Conservation (phyloP, 1,139 yeast genomes). For the Kodamaea anthophila region DNA sequence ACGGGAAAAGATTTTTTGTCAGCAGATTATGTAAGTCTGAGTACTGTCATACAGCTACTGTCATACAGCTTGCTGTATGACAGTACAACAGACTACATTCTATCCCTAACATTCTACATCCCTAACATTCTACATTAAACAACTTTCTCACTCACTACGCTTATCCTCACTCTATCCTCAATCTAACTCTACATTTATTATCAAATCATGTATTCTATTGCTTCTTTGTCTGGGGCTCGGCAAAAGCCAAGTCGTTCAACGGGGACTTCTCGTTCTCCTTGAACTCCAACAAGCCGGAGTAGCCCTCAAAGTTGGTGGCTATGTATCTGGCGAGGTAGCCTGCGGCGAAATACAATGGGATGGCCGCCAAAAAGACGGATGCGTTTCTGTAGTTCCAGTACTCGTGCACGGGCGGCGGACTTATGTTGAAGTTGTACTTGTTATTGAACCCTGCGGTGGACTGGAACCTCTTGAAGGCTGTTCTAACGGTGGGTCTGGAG, state of each 20-base stretch:
- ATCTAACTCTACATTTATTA: too few relatives aligned
- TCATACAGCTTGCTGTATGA: too few relatives aligned
- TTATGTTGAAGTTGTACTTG: constrained; percentile 38
- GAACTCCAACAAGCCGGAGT: constrained; percentile 27
- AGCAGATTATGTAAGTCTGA: constrained; percentile 5
- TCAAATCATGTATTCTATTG: too few relatives aligned
- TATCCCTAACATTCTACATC: too few relatives aligned
- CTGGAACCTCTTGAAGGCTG: constrained; percentile 28
- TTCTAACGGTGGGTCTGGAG: too few relatives aligned
- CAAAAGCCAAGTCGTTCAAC: constrained; percentile 30
- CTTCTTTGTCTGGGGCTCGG: constrained; percentile 37
- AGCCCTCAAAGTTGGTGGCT: constrained; percentile 25
- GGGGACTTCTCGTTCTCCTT: constrained; percentile 38
- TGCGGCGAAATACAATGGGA: constrained; percentile 32
- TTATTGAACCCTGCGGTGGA: constrained; percentile 34
- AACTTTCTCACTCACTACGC: too few relatives aligned
- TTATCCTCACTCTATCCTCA: too few relatives aligned
- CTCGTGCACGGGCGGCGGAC: constrained; percentile 45
- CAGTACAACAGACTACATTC: too few relatives aligned
- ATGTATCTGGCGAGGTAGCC: constrained; percentile 31
- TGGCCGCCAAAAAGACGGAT: constrained; percentile 31
- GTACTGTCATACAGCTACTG: too few relatives aligned
- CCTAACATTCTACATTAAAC: too few relatives aligned
- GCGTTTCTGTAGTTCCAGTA: constrained; percentile 42
- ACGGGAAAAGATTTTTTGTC: constrained; percentile 7